These are phyloP conservation scores for Thalassiosira profunda DNA, from an alignment of 108 stramenopile species.

Conservation along the genomic window DNA sequence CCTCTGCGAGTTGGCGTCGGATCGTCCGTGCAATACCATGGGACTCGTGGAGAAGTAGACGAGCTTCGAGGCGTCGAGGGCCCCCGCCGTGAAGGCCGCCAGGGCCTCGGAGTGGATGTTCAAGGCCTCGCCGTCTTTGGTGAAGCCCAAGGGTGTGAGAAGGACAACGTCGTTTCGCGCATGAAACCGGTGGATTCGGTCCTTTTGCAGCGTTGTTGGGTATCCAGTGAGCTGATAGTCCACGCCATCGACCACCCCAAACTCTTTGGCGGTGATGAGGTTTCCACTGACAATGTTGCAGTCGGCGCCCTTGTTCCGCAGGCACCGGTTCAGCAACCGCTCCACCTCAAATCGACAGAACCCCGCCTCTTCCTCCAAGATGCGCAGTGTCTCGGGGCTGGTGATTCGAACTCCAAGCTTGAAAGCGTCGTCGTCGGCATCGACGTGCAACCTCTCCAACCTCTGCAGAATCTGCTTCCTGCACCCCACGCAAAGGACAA, in stretches of 20 bases:
- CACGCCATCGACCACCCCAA: conserved; percentile 52
- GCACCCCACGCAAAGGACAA: conserved; percentile 84
- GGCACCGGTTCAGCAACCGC: conserved; percentile 51
- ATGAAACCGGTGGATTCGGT: conserved; percentile 39
- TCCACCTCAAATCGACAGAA: conserved; percentile 70
- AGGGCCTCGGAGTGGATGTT: conserved; percentile 61
- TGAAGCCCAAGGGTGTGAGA: conserved; percentile 60
- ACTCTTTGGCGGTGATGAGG: conserved; percentile 61
- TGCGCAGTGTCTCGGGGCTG: conserved; percentile 34
- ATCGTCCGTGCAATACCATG: conserved; percentile 42
- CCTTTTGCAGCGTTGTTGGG: conserved; percentile 41
- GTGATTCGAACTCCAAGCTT: conserved; percentile 45
- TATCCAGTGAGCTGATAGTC: conserved; percentile 62
- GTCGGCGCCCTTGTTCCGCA: conserved; percentile 50
- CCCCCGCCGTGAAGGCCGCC: conserved; percentile 60
- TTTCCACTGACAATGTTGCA: conserved; percentile 69
- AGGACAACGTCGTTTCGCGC: conserved; percentile 62
- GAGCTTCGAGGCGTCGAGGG: conserved; percentile 55
- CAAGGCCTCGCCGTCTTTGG: conserved; percentile 49
- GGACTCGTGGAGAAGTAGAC: conserved; percentile 60
- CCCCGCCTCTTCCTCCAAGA: conserved; percentile 73
- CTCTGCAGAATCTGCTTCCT: conserved; percentile 39
- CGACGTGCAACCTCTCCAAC: conserved; percentile 15
- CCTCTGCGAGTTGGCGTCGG: conserved; percentile 38
- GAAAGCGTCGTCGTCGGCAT: neutral